Percentiles rank a stretch among this genome's conserved stretches.
Conservation (phyloP, 352 stramenopile genomes). For the Pythium graminicola region DNA sequence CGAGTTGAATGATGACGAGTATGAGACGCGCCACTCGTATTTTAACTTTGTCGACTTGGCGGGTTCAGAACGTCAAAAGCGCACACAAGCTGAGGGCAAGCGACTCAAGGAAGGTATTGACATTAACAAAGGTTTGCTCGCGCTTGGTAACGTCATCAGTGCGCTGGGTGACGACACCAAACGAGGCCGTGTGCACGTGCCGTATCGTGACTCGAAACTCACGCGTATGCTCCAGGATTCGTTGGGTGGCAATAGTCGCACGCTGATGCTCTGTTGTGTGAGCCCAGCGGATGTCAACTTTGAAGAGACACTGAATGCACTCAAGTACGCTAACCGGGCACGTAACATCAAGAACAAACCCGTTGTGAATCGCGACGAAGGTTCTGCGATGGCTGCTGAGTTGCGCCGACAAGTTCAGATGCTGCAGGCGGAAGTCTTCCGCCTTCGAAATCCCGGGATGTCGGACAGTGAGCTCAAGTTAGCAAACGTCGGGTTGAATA, state of each 20-base stretch:
- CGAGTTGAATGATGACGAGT: conserved; percentile 49
- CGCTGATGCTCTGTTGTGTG: conserved; percentile 90
- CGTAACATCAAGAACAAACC: conserved; percentile 89
- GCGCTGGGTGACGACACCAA: conserved; percentile 91
- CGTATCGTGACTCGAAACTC: conserved; percentile 93
- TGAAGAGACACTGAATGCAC: conserved; percentile 88
- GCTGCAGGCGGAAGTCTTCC: conserved; percentile 78
- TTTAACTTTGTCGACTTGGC: conserved; percentile 92
- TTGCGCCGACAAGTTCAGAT: conserved; percentile 71
- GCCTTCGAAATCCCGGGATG: conserved; percentile 70
- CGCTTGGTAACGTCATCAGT: conserved; percentile 97
- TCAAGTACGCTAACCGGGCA: conserved; percentile 90
- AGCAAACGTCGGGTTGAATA: conserved; percentile 44
- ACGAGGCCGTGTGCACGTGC: conserved; percentile 87
- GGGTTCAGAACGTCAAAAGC: conserved; percentile 92
- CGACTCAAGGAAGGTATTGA: conserved; percentile 95
- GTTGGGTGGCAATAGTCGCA: conserved; percentile 89
- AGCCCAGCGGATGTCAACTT: conserved; percentile 89
- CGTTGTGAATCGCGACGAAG: conserved; percentile 80
- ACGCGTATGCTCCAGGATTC: conserved; percentile 92
- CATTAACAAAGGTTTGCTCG: conserved; percentile 98
- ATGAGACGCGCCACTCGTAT: conserved; percentile 74
- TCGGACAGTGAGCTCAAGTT: conserved; percentile 76
- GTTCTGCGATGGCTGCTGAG: conserved; percentile 62
- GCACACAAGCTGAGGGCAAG: conserved; percentile 89